Evolutionary conservation across 805 yeast genomes (phyloP).

Genomic region (Wickerhamiella alocasiicola): DNA sequence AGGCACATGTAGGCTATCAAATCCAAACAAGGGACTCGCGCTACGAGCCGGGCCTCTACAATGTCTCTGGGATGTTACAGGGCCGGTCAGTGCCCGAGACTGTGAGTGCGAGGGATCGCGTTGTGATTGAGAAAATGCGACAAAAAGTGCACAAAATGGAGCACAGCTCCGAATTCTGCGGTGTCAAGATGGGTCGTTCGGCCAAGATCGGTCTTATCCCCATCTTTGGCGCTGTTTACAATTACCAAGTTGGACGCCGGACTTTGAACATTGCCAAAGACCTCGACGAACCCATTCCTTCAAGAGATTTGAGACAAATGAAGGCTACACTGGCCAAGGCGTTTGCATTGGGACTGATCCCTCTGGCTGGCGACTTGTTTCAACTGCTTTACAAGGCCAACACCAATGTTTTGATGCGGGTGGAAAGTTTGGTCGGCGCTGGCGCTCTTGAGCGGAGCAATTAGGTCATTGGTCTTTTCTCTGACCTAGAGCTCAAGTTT

Average conservation of each 20-base stretch:
- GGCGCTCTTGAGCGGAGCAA: too few species aligned
- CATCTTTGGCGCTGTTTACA: background rate
- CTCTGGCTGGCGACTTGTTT: background rate
- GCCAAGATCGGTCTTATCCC: background rate
- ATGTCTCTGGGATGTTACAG: too few species aligned
- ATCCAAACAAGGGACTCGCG: too few species aligned
- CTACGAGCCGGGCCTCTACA: too few species aligned
- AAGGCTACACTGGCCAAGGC: background rate
- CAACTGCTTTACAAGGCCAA: background rate
- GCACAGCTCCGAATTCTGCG: background rate
- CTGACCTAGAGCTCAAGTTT: too few species aligned
- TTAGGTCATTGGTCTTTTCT: too few species aligned
- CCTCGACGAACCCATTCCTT: background rate
- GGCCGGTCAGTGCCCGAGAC: background rate
- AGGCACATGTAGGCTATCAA: too few species aligned
- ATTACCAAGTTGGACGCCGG: background rate
- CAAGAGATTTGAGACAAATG: background rate
- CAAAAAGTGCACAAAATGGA: background rate
- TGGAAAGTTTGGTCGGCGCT: too few species aligned
- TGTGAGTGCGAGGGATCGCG: background rate
- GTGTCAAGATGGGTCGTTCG: background rate
- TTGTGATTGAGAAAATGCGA: background rate
- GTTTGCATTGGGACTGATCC: background rate
- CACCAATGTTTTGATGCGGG: background rate
- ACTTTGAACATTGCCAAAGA: background rate